phyloP scores from a whole-genome alignment of 2,329 filamentous ascomycete species.

The Raffaelea deltoideospora region DNA sequence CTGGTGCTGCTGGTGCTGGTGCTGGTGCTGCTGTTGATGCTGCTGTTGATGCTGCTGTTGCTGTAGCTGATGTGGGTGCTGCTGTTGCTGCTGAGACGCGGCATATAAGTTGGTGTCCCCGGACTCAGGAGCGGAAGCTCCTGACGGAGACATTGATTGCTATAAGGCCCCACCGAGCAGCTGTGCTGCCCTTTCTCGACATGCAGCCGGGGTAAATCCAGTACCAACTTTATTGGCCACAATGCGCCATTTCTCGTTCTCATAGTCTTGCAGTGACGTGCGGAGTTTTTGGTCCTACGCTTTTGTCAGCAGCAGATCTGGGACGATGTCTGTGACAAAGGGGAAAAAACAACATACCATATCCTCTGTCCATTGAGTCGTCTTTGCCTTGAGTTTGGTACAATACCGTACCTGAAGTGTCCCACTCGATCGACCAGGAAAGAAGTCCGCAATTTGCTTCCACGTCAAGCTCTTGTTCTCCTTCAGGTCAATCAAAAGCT shows the following conservation, averaged over 20 bases:
- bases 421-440: slow-evolving; percentile 77
- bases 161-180: slow-evolving; percentile 38
- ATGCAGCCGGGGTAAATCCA: slow-evolving; percentile 76
- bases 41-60: slow-evolving; percentile 2
- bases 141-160: slow-evolving; percentile 39
- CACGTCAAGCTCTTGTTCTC: slow-evolving; percentile 90
- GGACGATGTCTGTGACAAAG: not conserved
- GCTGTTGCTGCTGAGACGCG: slow-evolving; percentile 14
- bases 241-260: slow-evolving; percentile 86
- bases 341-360: slow-evolving; percentile 47
- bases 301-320: not conserved
- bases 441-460: slow-evolving; percentile 97
- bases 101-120: slow-evolving; percentile 30
- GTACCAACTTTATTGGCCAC: slow-evolving; percentile 82
- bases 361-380: slow-evolving; percentile 84
- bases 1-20: slow-evolving; percentile 1
- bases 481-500: slow-evolving; percentile 75
- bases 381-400: slow-evolving; percentile 88
- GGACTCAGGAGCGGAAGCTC: slow-evolving; percentile 26
- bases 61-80: slow-evolving; percentile 1
- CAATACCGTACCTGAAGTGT: slow-evolving; percentile 90
- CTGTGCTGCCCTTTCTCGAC: slow-evolving; percentile 63
- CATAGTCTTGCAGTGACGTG: slow-evolving; percentile 66
- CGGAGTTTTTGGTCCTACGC: slow-evolving; percentile 63
- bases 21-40: slow-evolving; percentile 1